Base-by-base conservation (phyloP, 208 protist species). In the Crithidia acanthocephali region DNA sequence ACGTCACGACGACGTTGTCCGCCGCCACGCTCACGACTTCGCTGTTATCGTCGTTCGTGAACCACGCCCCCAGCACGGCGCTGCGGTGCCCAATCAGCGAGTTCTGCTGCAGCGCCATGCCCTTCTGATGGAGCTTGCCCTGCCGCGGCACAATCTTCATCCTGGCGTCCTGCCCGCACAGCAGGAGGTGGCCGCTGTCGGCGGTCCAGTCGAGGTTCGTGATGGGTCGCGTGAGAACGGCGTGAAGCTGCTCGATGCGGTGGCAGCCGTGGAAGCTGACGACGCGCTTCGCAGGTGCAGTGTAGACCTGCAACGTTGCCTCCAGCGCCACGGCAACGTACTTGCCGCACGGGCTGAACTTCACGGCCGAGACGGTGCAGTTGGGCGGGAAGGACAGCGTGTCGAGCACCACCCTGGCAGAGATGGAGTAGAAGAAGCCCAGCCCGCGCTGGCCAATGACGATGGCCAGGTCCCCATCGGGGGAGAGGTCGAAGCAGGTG, bases 61-160 rank as follows among this genome's bases (percentile, higher is more conserved):
- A 98, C 90, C 91, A 98, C 53, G 94, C 87, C 20, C 91, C 90
- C 35, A 96, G 50, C 33, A 98, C 94, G 30, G 76, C 88, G 52
- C 83, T 89, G 64, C 94, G 92, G 68, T 97, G 94, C 13, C 89
- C 92, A 16, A 95, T 68, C n/a, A 97, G 78, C 4, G 82, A 60
- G 62, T 95, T 95, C 44, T 93, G 83, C 69, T 93, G 87, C 30
- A 87, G 60, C 1, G 88, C 91, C 69, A 86, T 84, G 40, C 88
- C 90, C 74, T 95, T 95, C 18, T 81, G 75, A 30, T 92, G 92
- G 58, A 80, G 76, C 62, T 80, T 82, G 22, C 77, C 74, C 65
- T 93, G 89, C 20, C 92, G 88, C 30, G 94, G 94, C 33, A 93
- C 82, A 61, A 98, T 95, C 60, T 91, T 92, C 87, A 97, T 95